phyloP scores from a whole-genome alignment of 352 stramenopile species.

The Pelagophyceae sp. region DNA sequence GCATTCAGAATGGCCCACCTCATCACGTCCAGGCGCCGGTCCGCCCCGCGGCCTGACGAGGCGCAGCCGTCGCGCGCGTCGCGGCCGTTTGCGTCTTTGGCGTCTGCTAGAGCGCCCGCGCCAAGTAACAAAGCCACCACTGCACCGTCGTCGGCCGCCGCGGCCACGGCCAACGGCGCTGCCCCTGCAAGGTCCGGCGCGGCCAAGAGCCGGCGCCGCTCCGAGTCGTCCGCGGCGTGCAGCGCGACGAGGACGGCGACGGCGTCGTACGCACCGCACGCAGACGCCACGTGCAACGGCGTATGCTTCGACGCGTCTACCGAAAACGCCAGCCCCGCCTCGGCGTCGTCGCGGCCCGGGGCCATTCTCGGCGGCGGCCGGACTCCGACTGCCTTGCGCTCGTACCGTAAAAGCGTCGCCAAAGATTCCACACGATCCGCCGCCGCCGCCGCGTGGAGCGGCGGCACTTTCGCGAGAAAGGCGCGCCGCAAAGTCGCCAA shows the following conservation, averaged over 20 bases:
- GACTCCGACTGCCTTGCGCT: neutral
- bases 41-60: neutral
- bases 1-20: neutral
- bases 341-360: neutral
- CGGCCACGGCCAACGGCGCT: neutral
- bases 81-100: neutral
- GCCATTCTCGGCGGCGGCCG: no score
- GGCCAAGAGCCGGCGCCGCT: neutral
- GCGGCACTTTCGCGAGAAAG: neutral
- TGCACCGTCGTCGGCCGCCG: constrained; percentile 2
- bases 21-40: neutral
- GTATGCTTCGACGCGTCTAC: neutral
- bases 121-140: neutral
- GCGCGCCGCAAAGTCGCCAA: neutral
- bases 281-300: constrained; percentile 3
- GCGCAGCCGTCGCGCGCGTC: neutral
- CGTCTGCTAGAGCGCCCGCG: neutral
- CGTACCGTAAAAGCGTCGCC: neutral
- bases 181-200: neutral
- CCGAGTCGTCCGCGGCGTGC: neutral
- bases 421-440: constrained; percentile 4
- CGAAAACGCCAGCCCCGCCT: neutral
- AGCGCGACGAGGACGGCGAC: neutral
- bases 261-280: neutral
- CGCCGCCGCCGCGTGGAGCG: constrained; percentile 10